A percentile compares a stretch with the other conserved stretches of the same genome.
Conservation (phyloP, 306 rosid species). For the Begonia loranthoides region DNA sequence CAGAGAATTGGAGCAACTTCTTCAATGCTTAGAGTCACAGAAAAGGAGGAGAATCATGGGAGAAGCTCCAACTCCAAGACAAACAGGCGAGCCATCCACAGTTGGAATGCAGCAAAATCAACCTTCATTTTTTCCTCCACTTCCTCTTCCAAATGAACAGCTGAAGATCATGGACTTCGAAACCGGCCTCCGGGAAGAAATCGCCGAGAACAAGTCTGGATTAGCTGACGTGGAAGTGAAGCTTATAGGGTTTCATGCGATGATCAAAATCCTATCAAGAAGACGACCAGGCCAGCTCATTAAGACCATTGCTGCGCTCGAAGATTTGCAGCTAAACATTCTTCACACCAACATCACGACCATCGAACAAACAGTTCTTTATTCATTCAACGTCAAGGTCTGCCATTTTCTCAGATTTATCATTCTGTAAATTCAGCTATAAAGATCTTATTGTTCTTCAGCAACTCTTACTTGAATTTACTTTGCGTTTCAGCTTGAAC, state of each 20-base stretch:
- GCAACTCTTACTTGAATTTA: neutral
- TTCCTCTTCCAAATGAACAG: slow-evolving; percentile 30
- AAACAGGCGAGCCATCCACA: slow-evolving; percentile 23
- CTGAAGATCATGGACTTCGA: slow-evolving; percentile 50
- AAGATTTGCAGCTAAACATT: slow-evolving; percentile 75
- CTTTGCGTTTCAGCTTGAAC: neutral
- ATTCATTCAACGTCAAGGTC: slow-evolving; percentile 93
- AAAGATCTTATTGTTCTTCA: neutral
- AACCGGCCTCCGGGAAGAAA: slow-evolving; percentile 45
- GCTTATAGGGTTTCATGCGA: slow-evolving; percentile 76
- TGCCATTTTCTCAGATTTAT: neutral
- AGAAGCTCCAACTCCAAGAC: slow-evolving; percentile 48
- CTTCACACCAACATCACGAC: slow-evolving; percentile 96
- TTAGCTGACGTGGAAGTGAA: slow-evolving; percentile 95
- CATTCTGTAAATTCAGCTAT: neutral
- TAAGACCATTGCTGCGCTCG: slow-evolving; percentile 86
- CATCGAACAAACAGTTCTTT: slow-evolving; percentile 90
- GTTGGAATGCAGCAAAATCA: slow-evolving; percentile 13
- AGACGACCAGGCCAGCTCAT: slow-evolving; percentile 87
- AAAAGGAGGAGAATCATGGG: slow-evolving; percentile 71
- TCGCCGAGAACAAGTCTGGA: slow-evolving; percentile 77
- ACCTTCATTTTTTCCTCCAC: slow-evolving; percentile 33
- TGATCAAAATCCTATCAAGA: slow-evolving; percentile 78
- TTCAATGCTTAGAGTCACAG: slow-evolving; percentile 87
- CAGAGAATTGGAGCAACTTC: slow-evolving; percentile 87